Evolutionary conservation across 2,329 filamentous ascomycete genomes (phyloP).

Genomic region (Fusarium miscanthi): DNA sequence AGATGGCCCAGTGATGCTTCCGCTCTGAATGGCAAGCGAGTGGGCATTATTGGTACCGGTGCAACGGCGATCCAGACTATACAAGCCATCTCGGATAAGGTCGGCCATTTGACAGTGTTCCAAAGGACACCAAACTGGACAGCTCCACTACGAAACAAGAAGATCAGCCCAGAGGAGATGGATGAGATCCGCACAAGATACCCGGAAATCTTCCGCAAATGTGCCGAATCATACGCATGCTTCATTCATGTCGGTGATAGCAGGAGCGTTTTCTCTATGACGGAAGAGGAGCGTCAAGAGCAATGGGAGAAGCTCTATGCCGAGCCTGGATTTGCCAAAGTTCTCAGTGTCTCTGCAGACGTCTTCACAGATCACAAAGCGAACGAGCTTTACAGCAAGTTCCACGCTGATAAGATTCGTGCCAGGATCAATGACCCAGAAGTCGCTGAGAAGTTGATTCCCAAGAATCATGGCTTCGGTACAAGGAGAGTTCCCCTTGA

Average conservation of each 20-base stretch:
- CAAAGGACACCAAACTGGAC: constrained; percentile 38
- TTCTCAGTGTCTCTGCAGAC: constrained; percentile 26
- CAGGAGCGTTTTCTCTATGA: constrained; percentile 32
- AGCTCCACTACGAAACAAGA: constrained; percentile 39
- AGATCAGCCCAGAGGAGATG: constrained; percentile 36
- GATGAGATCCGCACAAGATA: constrained; percentile 32
- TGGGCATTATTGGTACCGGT: constrained; percentile 30
- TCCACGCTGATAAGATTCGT: constrained; percentile 32
- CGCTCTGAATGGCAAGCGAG: constrained; percentile 14
- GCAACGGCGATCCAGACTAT: constrained; percentile 37
- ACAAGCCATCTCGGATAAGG: constrained; percentile 32
- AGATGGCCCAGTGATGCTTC: constrained; percentile 24
- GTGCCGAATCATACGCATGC: constrained; percentile 36
- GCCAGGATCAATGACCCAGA: constrained; percentile 18
- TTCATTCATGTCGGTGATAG: constrained; percentile 36
- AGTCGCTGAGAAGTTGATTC: constrained; percentile 26
- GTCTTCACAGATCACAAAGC: constrained; percentile 24
- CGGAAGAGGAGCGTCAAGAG: constrained; percentile 21
- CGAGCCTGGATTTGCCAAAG: constrained; percentile 25
- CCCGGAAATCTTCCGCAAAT: constrained; percentile 37
- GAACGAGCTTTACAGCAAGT: constrained; percentile 34
- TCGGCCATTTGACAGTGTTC: constrained; percentile 28
- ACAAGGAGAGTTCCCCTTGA: constrained; percentile 28
- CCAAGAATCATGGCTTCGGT: constrained; percentile 31
- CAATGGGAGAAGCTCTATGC: constrained; percentile 29